Evolutionary conservation across 176 grass and related monocot genomes (phyloP), one percentile per base, ranked within the genome.

Genomic region (Aegilops umbellulata): DNA sequence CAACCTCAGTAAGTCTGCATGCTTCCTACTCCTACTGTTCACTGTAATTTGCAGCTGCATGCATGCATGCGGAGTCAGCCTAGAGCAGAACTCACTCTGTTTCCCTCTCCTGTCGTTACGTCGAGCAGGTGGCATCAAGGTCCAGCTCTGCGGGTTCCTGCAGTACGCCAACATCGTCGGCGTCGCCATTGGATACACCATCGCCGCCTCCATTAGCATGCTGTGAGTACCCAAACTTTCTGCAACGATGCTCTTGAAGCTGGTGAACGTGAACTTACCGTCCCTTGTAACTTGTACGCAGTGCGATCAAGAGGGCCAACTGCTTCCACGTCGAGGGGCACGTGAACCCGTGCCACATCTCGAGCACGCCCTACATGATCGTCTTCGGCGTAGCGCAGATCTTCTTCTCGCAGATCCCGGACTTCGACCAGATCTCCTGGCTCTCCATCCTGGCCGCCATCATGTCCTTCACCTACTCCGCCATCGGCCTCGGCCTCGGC

Each of bases 391-490:
- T 94, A 4, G 92, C 76, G 0, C 12, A 99, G 80, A 93, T 99
- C 71, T 57, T 99, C 80, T 99, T 99, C 72, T 99, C 94, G 0
- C 97, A 99, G 84, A 99, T 99, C 82, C 97, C 97, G 0, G 92
- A 97, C 38, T 99, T 99, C 35, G 94, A 97, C 67, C 97, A 99
- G 80, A 99, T 99, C 19, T 99, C 86, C 0, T 99, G 97, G 97
- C 90, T 99, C 20, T 99, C 97, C 29, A 97, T 99, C 12, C 29
- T 99, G 1, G 94, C 97, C 36, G 87, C 97, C 35, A 76, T 94
- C 87, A 99, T 99, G 97, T 99, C 94, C 30, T 99, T 99, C 92
- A 97, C 92, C 58, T 99, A 99, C 88, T 99, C 97, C 4, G 34
- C 78, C 71, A 99, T 99, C 49, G 94, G 94, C 19, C 90, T 99